Base-by-base conservation (phyloP, 495 filamentous ascomycete species). In the Penicillium desertorum region DNA sequence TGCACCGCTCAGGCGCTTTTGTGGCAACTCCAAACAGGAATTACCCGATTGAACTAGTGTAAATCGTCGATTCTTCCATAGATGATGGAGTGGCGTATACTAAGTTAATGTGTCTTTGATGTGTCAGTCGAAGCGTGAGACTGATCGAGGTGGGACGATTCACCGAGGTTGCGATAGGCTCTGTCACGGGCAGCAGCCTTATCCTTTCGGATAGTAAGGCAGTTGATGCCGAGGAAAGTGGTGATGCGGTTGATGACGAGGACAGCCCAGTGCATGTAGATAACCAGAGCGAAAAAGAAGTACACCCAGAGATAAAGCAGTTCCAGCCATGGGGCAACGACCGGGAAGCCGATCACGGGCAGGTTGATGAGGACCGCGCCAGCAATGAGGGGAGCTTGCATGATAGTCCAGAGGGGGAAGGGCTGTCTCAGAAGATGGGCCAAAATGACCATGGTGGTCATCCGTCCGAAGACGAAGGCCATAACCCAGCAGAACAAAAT, bases 401-500 rank as follows among this genome's bases (percentile, higher is more conserved):
- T 86, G 36, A 92, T 81, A 16, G 94, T 98, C 92, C 93, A 98
- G 78, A 88, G 92, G 0, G 94, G 94, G 74, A 97, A 98, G 2
- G 93, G 91, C 71, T 98, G 95, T 52, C 84, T 86, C 4, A 93
- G 89, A 16, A 99, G 77, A 70, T 99, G 94, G 11, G 95, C 93
- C 16, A 99, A 84, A 68, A 99, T 98, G 72, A 98, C 98, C 79
- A 97, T 98, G 49, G 94, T 99, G 2, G 95, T 98, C 92, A 99
- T 96, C 55, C 94, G 90, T n/a, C 94, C 94, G 69, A 98, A 98
- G 56, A 98, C 94, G 60, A 98, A 92, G 23, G 88, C 89, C 81
- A 98, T 90, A 50, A 89, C 92, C 45, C 94, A 78, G 78, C 94
- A 97, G 72, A 96, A 96, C 11, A 98, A 82, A 7, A 96, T 86